phyloP scores from a whole-genome alignment of 192 early-diverging fungal species.

The Jimgerdemannia lactiflua region DNA sequence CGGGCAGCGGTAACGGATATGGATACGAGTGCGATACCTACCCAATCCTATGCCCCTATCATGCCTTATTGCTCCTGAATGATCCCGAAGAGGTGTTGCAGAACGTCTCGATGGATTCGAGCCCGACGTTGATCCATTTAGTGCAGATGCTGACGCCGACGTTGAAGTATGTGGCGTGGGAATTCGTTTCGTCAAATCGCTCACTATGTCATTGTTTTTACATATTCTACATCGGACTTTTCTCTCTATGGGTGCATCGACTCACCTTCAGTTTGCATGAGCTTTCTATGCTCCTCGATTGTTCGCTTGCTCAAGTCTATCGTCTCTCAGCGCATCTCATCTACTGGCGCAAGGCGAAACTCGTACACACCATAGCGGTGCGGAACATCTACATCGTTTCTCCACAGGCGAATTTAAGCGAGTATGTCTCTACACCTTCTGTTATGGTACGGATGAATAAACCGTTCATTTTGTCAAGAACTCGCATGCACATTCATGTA shows the following conservation, averaged over 20 bases:
- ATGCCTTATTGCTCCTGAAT: slow-evolving; percentile 79
- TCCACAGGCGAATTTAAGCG: slow-evolving; percentile 55
- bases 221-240: not conserved
- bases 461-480: slow-evolving; percentile 19
- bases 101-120: slow-evolving; percentile 75
- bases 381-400: slow-evolving; percentile 81
- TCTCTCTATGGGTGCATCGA: slow-evolving; percentile 4
- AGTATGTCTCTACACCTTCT: slow-evolving; percentile 33
- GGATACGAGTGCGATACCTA: slow-evolving; percentile 63
- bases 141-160: slow-evolving; percentile 87
- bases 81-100: slow-evolving; percentile 81
- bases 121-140: slow-evolving; percentile 83
- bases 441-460: slow-evolving; percentile 11
- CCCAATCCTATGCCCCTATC: slow-evolving; percentile 82
- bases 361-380: slow-evolving; percentile 79
- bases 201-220: not conserved
- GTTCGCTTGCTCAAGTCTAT: slow-evolving; percentile 93
- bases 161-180: slow-evolving; percentile 50
- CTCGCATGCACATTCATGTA: slow-evolving; percentile 18
- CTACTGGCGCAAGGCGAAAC: slow-evolving; percentile 90
- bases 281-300: slow-evolving; percentile 80
- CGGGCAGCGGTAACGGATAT: slow-evolving; percentile 20
- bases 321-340: slow-evolving; percentile 87
- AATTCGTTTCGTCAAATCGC: not conserved
- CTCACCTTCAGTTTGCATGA: slow-evolving; percentile 60